Evolutionary conservation across 495 filamentous ascomycete genomes (phyloP).

Genomic region (Penicillium subrubescens): DNA sequence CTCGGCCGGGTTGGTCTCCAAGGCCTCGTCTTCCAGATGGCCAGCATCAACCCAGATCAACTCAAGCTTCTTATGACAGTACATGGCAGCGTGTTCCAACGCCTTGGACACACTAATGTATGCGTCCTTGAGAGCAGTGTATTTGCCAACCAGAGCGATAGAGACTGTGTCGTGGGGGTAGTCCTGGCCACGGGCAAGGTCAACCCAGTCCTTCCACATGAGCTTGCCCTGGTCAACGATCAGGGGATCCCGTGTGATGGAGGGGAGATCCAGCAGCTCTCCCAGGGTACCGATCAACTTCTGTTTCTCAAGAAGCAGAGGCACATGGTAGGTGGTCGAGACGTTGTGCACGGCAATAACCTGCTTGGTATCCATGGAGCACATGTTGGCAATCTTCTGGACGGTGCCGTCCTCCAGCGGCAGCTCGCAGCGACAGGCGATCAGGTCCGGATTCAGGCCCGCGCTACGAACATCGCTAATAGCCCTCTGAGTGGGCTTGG

Average conservation of each 20-base stretch:
- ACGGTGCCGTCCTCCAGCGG: conserved; percentile 73
- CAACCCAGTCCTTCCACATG: conserved; percentile 77
- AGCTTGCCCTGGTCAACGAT: conserved; percentile 58
- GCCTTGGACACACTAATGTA: conserved; percentile 83
- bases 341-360: conserved; percentile 87
- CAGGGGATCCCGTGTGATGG: conserved; percentile 17
- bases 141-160: conserved; percentile 93
- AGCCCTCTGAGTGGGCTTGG: conserved; percentile 91
- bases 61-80: conserved; percentile 75
- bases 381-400: conserved; percentile 77
- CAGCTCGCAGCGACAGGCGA: conserved; percentile 86
- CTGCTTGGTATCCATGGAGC: conserved; percentile 62
- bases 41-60: conserved; percentile 82
- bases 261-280: conserved; percentile 27
- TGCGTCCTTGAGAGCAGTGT: conserved; percentile 76
- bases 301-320: conserved; percentile 82
- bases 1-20: conserved; percentile 63
- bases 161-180: conserved; percentile 64
- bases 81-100: conserved; percentile 90
- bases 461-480: conserved; percentile 78
- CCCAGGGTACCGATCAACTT: conserved; percentile 65
- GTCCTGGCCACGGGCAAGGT: conserved; percentile 62
- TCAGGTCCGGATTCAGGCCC: conserved; percentile 85
- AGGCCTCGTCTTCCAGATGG: conserved; percentile 72
- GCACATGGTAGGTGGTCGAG: conserved; percentile 86